Base-by-base conservation (phyloP, 345 rosid genomes). In the Rhizophora mangle region DNA sequence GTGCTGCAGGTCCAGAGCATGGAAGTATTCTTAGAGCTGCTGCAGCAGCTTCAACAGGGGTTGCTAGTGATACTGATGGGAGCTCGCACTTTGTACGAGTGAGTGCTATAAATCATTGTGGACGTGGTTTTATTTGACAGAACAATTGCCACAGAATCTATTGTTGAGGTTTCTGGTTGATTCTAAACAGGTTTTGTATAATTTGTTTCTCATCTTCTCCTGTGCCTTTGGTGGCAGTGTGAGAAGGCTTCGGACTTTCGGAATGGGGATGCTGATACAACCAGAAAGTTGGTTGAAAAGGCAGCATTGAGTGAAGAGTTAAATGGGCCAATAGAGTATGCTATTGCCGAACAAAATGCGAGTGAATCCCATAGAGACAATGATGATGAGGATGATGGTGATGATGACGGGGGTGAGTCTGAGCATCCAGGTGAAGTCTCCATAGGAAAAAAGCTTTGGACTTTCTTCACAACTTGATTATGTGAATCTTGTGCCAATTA, bases 361-460 rank as follows among this genome's bases (percentile, higher is more conserved):
- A 69, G 80, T 47, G 79, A 68, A 76, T 76, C 86, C 6, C 70
- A 0, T 21, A 60, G 73, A 59, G 84, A 56, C 59, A 82, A 81
- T 0, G 82, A 60, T 7, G 88, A 71, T 2, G 70, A 64, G 6
- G 70, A 67, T 8, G 76, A 77, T n/a, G 90, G 78, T 16, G 91
- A 79, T 9, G 83, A 77, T 0, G 84, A 85, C 21, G 89, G 82
- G 16, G 84, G 82, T 8, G 96, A 89, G 67, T 62, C 65, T 16
- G 84, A 81, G 79, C 96, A 84, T 75, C 96, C 94, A 0, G 96
- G 96, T 29, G 89, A 92, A 73, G 89, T 8, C 57, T 92, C 99
- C 6, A 75, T 95, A 3, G 89, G 93, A 60, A 95, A 92, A 88
- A 95, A 92, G 87, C 87, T 92, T 0, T 95, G 99, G 99, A 87